Conservation (phyloP, 23 red algal genomes). For the Agarophyton chilense region DNA sequence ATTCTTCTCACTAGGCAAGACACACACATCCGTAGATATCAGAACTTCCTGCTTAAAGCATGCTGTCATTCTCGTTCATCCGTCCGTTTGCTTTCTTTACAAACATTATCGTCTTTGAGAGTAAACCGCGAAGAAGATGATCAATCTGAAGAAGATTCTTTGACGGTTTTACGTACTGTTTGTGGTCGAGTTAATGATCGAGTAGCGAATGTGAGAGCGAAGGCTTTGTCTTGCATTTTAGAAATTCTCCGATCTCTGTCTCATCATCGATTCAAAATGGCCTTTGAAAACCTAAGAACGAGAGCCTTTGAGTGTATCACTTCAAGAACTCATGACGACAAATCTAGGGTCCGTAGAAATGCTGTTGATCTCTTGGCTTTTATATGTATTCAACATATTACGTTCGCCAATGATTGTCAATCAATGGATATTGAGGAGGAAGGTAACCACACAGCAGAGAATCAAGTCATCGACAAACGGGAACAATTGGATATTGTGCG, state of each 20-base stretch:
- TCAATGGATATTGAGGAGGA: background rate
- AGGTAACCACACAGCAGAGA: background rate
- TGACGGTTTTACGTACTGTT: background rate
- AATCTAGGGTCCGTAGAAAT: slow-evolving; percentile 44
- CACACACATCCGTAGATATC: background rate
- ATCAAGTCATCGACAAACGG: background rate
- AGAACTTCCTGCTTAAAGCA: slow-evolving; percentile 13
- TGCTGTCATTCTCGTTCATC: background rate
- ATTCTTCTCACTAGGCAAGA: background rate
- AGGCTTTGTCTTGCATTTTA: slow-evolving; percentile 3
- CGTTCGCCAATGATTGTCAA: background rate
- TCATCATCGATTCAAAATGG: background rate
- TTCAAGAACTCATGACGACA: slow-evolving; percentile 18
- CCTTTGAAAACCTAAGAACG: background rate
- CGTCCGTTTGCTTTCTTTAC: slow-evolving; percentile 15
- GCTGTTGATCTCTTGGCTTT: slow-evolving; percentile 39
- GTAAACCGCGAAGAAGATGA: background rate
- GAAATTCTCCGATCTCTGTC: background rate
- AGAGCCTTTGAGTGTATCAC: background rate
- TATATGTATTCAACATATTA: background rate
- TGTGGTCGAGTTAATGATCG: slow-evolving; percentile 16
- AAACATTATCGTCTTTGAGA: background rate
- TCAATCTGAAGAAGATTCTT: background rate
- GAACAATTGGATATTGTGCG: background rate
- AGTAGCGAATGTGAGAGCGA: slow-evolving; percentile 37